Conservation (phyloP, 2,329 filamentous ascomycete species). For the Cercospora sp. region DNA sequence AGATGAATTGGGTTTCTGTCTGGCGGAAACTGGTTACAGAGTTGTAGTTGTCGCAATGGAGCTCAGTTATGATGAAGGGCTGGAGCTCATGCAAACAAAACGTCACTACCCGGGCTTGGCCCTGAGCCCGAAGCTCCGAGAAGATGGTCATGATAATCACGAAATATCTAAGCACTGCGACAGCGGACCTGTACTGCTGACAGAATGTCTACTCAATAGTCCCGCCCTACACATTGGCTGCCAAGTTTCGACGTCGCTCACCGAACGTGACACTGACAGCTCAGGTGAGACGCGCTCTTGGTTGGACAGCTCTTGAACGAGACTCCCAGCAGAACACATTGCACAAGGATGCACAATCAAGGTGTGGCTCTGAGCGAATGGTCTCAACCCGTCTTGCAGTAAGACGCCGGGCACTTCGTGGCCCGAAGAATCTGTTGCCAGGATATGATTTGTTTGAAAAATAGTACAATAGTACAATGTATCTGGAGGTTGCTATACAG, state of each 20-base stretch:
- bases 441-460: neutral
- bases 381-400: too few relatives aligned
- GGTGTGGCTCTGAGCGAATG: neutral
- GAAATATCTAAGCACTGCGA: neutral
- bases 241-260: neutral
- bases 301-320: neutral
- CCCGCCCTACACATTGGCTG: neutral
- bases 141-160: neutral
- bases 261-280: neutral
- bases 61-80: neutral
- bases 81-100: slow-evolving; percentile 8
- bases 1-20: neutral
- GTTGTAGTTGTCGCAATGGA: slow-evolving; percentile 2
- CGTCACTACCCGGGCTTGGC: neutral
- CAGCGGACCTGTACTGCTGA: neutral
- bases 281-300: too few relatives aligned
- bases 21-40: neutral
- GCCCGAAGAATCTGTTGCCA: neutral
- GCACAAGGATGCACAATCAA: too few relatives aligned
- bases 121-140: slow-evolving; percentile 2
- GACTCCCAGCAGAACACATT: neutral
- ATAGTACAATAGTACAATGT: slow-evolving; percentile 36
- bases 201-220: neutral
- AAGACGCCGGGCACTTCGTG: neutral
- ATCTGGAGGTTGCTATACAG: slow-evolving; percentile 41